These are phyloP conservation scores for Afroboletus lepidellus DNA, from an alignment of 1,284 basidiomycete genomes.

Conservation along the genomic window DNA sequence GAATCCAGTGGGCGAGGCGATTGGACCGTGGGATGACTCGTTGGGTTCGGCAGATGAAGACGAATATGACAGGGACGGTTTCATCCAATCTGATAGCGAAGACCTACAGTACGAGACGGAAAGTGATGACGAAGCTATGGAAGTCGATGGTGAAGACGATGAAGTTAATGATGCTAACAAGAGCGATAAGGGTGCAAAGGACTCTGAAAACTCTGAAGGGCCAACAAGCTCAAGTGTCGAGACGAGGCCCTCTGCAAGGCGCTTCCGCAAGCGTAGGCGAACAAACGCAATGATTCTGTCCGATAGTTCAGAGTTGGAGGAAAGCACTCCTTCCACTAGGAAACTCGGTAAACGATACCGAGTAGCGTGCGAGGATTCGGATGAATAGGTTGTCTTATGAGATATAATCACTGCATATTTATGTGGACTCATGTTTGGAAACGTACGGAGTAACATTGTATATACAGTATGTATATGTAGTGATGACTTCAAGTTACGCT, in stretches of 20 bases:
- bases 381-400: slow-evolving; percentile 1
- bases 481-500: too few species aligned
- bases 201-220: background rate
- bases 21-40: slow-evolving; percentile 17
- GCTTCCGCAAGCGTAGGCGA: background rate
- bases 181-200: background rate
- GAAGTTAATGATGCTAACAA: background rate
- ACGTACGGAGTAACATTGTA: too few species aligned
- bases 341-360: slow-evolving; percentile 12
- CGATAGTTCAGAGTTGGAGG: slow-evolving; percentile 1
- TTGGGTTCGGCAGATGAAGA: slow-evolving; percentile 15
- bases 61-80: slow-evolving; percentile 8
- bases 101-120: background rate
- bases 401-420: background rate
- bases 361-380: background rate
- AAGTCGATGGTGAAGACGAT: background rate
- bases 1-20: slow-evolving; percentile 17
- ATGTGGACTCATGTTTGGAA: background rate
- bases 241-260: background rate
- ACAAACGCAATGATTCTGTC: slow-evolving; percentile 3
- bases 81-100: slow-evolving; percentile 13
- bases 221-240: background rate
- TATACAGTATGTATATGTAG: too few species aligned
- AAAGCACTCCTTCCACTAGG: too few species aligned
- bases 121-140: background rate